A percentile compares a stretch with the other conserved stretches of the same genome.
These are phyloP conservation scores for Vigna angularis DNA, from an alignment of 306 rosid genomes.

Conservation along the genomic window DNA sequence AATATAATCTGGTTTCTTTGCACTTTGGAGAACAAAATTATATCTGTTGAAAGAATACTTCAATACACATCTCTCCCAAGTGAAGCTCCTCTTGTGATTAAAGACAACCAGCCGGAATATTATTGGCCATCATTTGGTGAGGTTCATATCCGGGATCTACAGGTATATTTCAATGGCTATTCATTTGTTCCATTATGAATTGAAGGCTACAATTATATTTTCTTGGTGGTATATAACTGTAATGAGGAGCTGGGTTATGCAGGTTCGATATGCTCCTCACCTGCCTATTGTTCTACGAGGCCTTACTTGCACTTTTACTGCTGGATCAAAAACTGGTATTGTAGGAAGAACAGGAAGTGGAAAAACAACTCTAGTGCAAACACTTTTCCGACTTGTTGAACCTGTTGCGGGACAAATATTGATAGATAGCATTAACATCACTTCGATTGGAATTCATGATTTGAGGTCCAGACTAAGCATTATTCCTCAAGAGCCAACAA, in stretches of 20 bases:
- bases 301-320: conserved; percentile 71
- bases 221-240: neutral
- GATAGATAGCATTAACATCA: conserved; percentile 66
- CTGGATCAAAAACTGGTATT: conserved; percentile 83
- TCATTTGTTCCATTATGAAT: conserved; percentile 3
- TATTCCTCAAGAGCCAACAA: conserved; percentile 93
- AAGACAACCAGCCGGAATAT: conserved; percentile 61
- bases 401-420: conserved; percentile 69
- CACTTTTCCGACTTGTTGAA: conserved; percentile 77
- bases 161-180: conserved; percentile 51
- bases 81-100: conserved; percentile 78
- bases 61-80: conserved; percentile 51
- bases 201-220: neutral
- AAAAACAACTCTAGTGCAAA: conserved; percentile 82
- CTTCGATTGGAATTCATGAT: conserved; percentile 75
- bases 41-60: conserved; percentile 68
- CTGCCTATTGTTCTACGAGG: conserved; percentile 85
- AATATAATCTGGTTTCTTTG: conserved; percentile 61
- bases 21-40: conserved; percentile 64
- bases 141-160: conserved; percentile 72
- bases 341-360: conserved; percentile 94
- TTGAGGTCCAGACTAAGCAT: conserved; percentile 77
- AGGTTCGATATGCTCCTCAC: conserved; percentile 92
- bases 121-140: conserved; percentile 82
- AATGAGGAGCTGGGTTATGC: conserved; percentile 12